A percentile compares a stretch with the other conserved stretches of the same genome.
Evolutionary conservation across 2,329 filamentous ascomycete genomes (phyloP).

Genomic region (Nothopassalora personata): DNA sequence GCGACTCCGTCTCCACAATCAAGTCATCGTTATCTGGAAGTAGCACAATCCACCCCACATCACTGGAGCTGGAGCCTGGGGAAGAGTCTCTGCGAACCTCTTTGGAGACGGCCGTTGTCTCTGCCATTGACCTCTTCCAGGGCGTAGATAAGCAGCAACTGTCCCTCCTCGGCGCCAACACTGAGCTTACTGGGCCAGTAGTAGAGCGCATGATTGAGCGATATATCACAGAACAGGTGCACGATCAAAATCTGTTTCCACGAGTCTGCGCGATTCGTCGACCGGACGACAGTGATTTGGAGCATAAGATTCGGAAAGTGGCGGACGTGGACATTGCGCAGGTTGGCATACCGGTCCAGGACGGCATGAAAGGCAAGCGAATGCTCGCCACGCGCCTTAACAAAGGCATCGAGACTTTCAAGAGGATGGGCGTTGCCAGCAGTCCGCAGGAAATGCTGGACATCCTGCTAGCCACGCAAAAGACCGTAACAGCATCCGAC

Average conservation of each 20-base stretch:
- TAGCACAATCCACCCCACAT: constrained; percentile 43
- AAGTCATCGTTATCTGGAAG: constrained; percentile 34
- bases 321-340: constrained; percentile 90
- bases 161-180: constrained; percentile 84
- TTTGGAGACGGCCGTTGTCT: constrained; percentile 84
- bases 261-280: constrained; percentile 71
- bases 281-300: constrained; percentile 78
- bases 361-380: constrained; percentile 70
- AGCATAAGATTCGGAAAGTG: constrained; percentile 88
- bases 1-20: constrained; percentile 31
- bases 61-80: constrained; percentile 74
- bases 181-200: constrained; percentile 83
- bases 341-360: constrained; percentile 80
- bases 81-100: constrained; percentile 85
- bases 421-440: constrained; percentile 70
- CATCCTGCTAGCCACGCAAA: constrained; percentile 72
- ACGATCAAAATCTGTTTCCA: constrained; percentile 77
- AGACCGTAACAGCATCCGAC: constrained; percentile 61
- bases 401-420: constrained; percentile 80
- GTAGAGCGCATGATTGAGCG: constrained; percentile 93
- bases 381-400: constrained; percentile 72
- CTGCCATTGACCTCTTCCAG: constrained; percentile 93
- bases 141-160: constrained; percentile 93
- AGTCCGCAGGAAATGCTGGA: constrained; percentile 88
- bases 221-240: constrained; percentile 88